Base-by-base conservation (phyloP, 495 filamentous ascomycete species). In the Hypoxylon crocopeplum region DNA sequence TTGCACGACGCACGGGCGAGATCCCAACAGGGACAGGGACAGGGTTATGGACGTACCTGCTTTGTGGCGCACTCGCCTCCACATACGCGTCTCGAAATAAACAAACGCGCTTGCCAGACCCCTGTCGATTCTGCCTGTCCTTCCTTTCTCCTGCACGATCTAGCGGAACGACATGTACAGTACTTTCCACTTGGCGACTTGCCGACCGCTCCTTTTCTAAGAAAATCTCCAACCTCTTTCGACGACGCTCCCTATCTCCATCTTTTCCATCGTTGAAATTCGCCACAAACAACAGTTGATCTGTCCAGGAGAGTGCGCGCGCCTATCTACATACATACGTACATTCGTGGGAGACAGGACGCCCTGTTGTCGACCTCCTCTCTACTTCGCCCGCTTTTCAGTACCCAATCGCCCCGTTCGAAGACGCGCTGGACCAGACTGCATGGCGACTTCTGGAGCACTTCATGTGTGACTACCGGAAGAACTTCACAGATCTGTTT, bases 291-390 rank as follows among this genome's bases (percentile, higher is more conserved):
- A 56, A 57, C 51, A 53, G 52, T 60, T 45, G 47, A 56, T 57
- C 62, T 57, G 61, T n/a, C 58, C 61, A 59, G 48, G 55, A 59
- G 54, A n/a, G 48, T 64, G 55, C 54, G 56, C 57, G 62, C 60
- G 37, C 37, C 5, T 19, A 24, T 45, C 10, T 32, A 42, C 46
- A 11, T 29, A 16, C 33, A 42, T 56, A 55, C 38, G 25, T 65
- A 55, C 50, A 51, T 11, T 17, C 39, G 30, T 51, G 37, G 37
- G 17, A 41, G 19, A 34, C 45, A n/a, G n/a, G n/a, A n/a, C n/a
- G n/a, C 2, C 39, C 36, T 15, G 17, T 51, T 53, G 34, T 42
- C 42, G 48, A 33, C 41, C 20, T 37, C 25, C 38, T 10, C 27
- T 56, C 37, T 34, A n/a, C n/a, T 38, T 19, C 32, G 3, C 32